Base-by-base conservation (phyloP, 768 basidiomycete species). In the Rubroboletus pulcherrimus region DNA sequence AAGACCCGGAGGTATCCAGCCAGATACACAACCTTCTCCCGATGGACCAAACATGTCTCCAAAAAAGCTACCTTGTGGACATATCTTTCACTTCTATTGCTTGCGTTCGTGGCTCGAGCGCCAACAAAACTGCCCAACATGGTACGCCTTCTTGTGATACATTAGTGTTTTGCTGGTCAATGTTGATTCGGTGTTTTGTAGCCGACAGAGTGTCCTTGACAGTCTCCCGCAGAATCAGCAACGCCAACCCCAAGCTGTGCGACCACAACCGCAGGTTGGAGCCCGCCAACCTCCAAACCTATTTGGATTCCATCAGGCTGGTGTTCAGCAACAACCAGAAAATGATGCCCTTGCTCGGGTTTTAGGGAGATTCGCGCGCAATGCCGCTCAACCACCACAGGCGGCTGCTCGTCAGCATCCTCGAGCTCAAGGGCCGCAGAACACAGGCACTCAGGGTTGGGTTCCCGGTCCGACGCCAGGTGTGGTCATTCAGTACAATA, bases 101-200 rank as follows among this genome's bases (percentile, higher is more conserved):
- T 81, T 99, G 59, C 82, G 93, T 39, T 95, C 93, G 21, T 99
- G 97, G 97, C 81, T 99, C 29, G 97, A 99, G 72, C 82, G 97
- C 42, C 97, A 99, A 71, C 97, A 98, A 72, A 98, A 91, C 63
- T 99, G 97, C 70, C 97, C 97, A 2, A 99, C 97, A 40, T 99
- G 96, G 96, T 96, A 48, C 72, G 87, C 10, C 19, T 71, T 34
- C 21, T 54, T 55, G 47, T 43, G 14, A 17, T 15, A 31, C 5
- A 33, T 41, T 24, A 41, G 14, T 38, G 14, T 55, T 64, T 35
- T 38, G 2, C 15, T 14, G 40, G 17, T 53, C 35, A 42, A 52
- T 57, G 54, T 49, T 53, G 11, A 56, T 43, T 12, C 39, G 38
- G 24, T 17, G 48, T 50, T 29, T 40, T 34, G 44, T 54, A 91